A percentile compares a stretch with the other conserved stretches of the same genome.
Conservation (phyloP, 2,329 filamentous ascomycete species). For the Alternaria sp. region DNA sequence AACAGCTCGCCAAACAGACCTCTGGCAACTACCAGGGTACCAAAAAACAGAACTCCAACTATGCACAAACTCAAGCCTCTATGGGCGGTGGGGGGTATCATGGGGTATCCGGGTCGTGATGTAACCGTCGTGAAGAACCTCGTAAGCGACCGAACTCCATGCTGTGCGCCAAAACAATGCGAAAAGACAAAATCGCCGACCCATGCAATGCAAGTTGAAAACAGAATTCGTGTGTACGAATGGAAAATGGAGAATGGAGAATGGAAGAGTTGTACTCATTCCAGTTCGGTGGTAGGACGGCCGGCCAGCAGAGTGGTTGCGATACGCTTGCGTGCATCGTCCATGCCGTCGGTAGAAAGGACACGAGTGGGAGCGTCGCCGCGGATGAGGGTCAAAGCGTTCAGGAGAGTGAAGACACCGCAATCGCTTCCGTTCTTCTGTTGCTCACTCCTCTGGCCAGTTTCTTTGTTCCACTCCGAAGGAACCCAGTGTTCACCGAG, state of each 20-base stretch:
- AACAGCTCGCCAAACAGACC: not conserved
- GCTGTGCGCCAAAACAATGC: conserved; percentile 14
- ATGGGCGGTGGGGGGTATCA: conserved; percentile 10
- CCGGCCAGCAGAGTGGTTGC: conserved; percentile 70
- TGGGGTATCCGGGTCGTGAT: conserved; percentile 21
- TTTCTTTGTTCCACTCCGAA: conserved; percentile 65
- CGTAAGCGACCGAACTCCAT: conserved; percentile 18
- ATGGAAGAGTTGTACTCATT: conserved; percentile 15
- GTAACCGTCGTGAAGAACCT: conserved; percentile 14
- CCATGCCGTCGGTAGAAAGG: conserved; percentile 63
- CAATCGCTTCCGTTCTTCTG: conserved; percentile 77
- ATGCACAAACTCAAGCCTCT: conserved; percentile 14
- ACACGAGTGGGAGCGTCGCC: conserved; percentile 47
- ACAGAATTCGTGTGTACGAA: not conserved
- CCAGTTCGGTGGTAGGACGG: conserved; percentile 30
- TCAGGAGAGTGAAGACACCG: conserved; percentile 78
- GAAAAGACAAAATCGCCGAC: not conserved
- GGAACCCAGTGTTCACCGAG: conserved; percentile 63
- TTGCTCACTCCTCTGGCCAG: conserved; percentile 54
- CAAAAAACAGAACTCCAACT: not conserved
- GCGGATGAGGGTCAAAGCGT: conserved; percentile 66
- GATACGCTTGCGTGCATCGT: conserved; percentile 65
- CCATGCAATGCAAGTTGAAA: not conserved
- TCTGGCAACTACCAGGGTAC: not conserved
- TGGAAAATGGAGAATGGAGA: not conserved